These are phyloP conservation scores for Ramaria sp. DNA, from an alignment of 768 basidiomycete species.

Conservation along the genomic window DNA sequence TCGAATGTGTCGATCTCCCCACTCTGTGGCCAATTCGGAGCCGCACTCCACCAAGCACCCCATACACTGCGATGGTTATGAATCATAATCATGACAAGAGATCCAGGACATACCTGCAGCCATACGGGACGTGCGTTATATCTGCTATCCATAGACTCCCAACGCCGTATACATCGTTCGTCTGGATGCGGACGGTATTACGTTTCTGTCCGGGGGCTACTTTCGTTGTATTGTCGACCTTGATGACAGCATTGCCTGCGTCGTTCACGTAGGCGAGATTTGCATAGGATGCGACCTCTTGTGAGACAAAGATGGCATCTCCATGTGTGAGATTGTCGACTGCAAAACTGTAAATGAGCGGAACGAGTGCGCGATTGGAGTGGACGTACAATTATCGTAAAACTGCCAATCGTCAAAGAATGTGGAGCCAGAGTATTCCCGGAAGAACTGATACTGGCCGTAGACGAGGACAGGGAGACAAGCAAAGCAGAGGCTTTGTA, in stretches of 20 bases:
- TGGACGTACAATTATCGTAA: constrained; percentile 40
- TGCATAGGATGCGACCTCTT: constrained; percentile 2
- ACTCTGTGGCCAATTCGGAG: constrained; percentile 41
- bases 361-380: not conserved
- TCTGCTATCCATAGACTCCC: constrained; percentile 59
- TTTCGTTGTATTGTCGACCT: constrained; percentile 16
- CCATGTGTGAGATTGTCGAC: constrained; percentile 65
- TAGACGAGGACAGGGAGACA: not conserved
- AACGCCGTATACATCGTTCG: constrained; percentile 41
- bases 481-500: not conserved
- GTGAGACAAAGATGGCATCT: constrained; percentile 29
- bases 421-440: constrained; percentile 44
- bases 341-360: constrained; percentile 16
- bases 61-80: constrained; percentile 42
- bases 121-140: constrained; percentile 50
- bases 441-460: constrained; percentile 34
- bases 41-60: constrained; percentile 33
- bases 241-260: constrained; percentile 15
- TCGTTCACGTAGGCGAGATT: constrained; percentile 14
- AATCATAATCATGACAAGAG: not conserved
- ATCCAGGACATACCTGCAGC: not conserved
- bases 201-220: constrained; percentile 38
- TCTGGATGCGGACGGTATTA: constrained; percentile 53
- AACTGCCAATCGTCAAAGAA: constrained; percentile 67
- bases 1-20: constrained; percentile 73